Conservation (phyloP, 2,329 filamentous ascomycete species). For the Bipolaris zeicola region DNA sequence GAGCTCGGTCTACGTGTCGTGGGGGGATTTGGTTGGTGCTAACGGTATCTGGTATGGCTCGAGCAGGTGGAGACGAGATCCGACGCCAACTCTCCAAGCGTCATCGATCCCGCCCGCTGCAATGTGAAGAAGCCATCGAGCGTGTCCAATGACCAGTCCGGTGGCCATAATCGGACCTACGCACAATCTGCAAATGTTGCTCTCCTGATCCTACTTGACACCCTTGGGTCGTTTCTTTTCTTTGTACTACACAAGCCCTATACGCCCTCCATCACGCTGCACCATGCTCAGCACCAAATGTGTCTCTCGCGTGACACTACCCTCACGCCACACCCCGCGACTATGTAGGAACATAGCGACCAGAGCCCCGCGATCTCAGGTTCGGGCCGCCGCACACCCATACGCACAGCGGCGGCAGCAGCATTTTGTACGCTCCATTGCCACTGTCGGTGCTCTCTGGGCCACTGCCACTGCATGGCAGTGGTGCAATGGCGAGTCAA, state of each 20-base stretch:
- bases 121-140: slow-evolving; percentile 16
- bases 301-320: slow-evolving; percentile 38
- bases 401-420: slow-evolving; percentile 54
- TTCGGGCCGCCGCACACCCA: slow-evolving; percentile 38
- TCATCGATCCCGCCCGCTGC: slow-evolving; percentile 16
- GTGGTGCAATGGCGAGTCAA: slow-evolving; percentile 49
- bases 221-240: slow-evolving; percentile 5
- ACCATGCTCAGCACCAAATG: slow-evolving; percentile 42
- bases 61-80: slow-evolving; percentile 8
- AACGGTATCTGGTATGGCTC: background rate
- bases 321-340: slow-evolving; percentile 30
- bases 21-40: background rate
- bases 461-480: slow-evolving; percentile 53
- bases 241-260: slow-evolving; percentile 1
- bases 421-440: slow-evolving; percentile 53
- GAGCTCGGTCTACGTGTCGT: slow-evolving; percentile 11
- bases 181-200: slow-evolving; percentile 18
- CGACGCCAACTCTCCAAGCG: slow-evolving; percentile 11
- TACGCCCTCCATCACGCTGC: slow-evolving; percentile 11
- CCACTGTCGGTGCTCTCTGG: slow-evolving; percentile 50
- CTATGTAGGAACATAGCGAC: slow-evolving; percentile 35
- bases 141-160: slow-evolving; percentile 19
- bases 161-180: slow-evolving; percentile 10
- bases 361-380: slow-evolving; percentile 25
- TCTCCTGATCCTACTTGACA: slow-evolving; percentile 16